These are phyloP conservation scores for Capsicum baccatum DNA, from an alignment of 257 asterid genomes.

Conservation along the genomic window DNA sequence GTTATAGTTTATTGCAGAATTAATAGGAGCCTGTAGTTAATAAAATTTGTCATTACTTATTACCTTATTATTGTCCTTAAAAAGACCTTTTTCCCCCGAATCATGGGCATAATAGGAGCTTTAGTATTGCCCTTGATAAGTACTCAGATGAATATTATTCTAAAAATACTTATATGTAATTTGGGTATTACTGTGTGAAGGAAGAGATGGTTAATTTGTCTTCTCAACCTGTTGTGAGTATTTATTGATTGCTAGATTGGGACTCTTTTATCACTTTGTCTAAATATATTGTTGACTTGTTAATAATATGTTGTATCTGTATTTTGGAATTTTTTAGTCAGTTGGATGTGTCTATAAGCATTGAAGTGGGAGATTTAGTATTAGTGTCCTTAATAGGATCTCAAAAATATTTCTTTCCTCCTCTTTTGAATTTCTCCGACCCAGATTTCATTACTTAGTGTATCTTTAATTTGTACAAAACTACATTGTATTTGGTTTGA, in stretches of 20 bases:
- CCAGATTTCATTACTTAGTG: neutral
- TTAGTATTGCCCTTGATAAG: no score
- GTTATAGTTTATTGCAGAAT: no score
- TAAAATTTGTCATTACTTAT: no score
- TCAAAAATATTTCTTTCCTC: neutral
- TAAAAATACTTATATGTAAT: no score
- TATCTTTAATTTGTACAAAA: neutral
- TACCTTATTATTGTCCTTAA: no score
- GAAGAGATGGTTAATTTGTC: neutral
- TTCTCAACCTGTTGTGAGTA: neutral
- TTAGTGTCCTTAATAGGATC: neutral
- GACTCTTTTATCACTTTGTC: neutral
- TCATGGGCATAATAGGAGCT: no score
- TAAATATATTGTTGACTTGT: neutral
- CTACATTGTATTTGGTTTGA: neutral
- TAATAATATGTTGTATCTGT: neutral
- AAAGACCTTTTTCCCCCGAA: no score
- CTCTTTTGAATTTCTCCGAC: neutral
- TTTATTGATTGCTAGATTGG: neutral
- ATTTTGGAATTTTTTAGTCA: neutral
- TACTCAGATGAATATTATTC: no score
- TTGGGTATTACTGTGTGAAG: neutral
- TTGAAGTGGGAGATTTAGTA: constrained; percentile 11
- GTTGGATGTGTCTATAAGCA: neutral
- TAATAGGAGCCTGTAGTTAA: no score